Evolutionary conservation across 1,139 yeast genomes (phyloP), one percentile per base, ranked within the genome.

Genomic region (Scheffersomyces titani): DNA sequence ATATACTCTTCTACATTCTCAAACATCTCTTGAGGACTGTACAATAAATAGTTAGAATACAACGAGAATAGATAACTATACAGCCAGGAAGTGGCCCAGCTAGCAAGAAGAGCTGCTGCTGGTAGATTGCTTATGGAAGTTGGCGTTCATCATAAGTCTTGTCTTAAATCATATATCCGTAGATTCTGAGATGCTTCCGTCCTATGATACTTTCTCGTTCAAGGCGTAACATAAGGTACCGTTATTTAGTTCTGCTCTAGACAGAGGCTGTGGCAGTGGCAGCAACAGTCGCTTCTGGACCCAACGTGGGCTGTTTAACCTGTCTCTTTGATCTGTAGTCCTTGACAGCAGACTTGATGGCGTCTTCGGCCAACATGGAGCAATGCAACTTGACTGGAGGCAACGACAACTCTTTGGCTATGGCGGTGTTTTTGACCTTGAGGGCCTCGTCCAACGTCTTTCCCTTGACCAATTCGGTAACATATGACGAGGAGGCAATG

Each of bases 351-450:
- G 94, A 88, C 82, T 94, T 93, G 74, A 94, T 94, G 57, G 99
- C 98, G 70, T 94, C 99, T 76, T 94, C 99, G 16, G 99, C 99
- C 71, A 94, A 83, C 99, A 94, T 94, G 19, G 97, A 91, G 75
- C 99, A 94, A 74, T 94, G 99, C 68, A 94, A 83, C 75, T 94
- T 94, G 59, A 94, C 99, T 1, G 99, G 99, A 21, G 99, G 99
- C 69, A 94, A 83, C 58, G 96, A 87, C 66, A 94, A 83, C 73
- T 94, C 98, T 75, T 89, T 89, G 49, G 98, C 98, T 67, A 93
- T 93, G 61, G 89, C 89, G 7, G 97, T 90, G 75, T 93, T 93
- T 73, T 92, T 92, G 69, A 93, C 90, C 71, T 85, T 84, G 57
- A 92, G 88, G 19, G 99, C 99, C 70, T 94, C 98, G 53, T 94